Evolutionary conservation across 805 yeast species (phyloP).

Genomic region (Schizosaccharomyces japonicus): DNA sequence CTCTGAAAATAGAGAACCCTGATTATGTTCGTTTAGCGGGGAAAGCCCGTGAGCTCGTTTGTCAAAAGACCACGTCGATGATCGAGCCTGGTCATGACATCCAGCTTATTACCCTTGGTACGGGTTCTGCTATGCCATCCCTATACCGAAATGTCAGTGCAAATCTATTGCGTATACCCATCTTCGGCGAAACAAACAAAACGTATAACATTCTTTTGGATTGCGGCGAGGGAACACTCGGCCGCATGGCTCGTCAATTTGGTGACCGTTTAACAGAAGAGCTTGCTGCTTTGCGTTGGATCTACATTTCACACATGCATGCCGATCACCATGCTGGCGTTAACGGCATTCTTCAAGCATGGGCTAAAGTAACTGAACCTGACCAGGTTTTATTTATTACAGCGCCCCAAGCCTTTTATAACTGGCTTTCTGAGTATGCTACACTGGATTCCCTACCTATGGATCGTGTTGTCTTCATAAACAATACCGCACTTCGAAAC

Average conservation of each 20-base stretch:
- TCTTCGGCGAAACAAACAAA: neutral
- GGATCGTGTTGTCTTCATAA: neutral
- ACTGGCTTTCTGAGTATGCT: neutral
- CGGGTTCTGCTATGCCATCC: constrained; percentile 2
- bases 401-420: neutral
- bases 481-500: neutral
- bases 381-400: neutral
- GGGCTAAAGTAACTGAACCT: constrained; percentile 27
- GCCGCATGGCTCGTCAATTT: constrained; percentile 39
- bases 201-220: constrained; percentile 28
- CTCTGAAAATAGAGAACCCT: neutral
- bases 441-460: neutral
- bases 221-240: constrained; percentile 84
- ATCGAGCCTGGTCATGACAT: neutral
- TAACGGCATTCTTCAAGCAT: constrained; percentile 34
- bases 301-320: constrained; percentile 72
- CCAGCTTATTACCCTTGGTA: neutral
- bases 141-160: constrained; percentile 1
- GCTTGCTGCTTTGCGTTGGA: constrained; percentile 35
- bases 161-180: neutral
- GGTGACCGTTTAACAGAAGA: constrained; percentile 23
- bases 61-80: neutral
- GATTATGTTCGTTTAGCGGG: neutral
- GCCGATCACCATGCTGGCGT: constrained; percentile 93
- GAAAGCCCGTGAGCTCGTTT: neutral